Evolutionary conservation across 164 flowering plant species (phyloP).

Genomic region (Protea cynaroides): DNA sequence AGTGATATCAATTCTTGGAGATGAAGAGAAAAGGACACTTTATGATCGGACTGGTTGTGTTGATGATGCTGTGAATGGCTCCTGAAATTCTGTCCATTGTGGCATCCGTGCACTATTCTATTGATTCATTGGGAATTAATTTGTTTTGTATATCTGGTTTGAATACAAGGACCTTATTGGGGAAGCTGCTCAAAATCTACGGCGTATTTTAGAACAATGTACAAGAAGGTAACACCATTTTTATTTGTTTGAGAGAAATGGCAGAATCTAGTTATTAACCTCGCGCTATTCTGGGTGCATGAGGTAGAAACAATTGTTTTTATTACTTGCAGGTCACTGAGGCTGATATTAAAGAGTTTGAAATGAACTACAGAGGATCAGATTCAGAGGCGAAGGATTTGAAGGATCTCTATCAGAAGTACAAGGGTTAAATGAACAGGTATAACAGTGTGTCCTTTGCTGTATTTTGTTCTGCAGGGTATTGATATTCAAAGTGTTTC

Average conservation of each 20-base stretch:
- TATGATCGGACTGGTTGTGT: constrained; percentile 97
- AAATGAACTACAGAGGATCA: constrained; percentile 91
- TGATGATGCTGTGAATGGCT: constrained; percentile 85
- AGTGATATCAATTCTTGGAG: constrained; percentile 91
- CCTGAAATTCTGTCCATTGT: neutral
- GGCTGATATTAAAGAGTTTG: constrained; percentile 93
- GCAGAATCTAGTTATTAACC: neutral
- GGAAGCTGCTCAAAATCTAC: constrained; percentile 56
- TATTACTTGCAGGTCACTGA: constrained; percentile 63
- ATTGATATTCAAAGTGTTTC: constrained; percentile 3
- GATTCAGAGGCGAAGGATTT: constrained; percentile 83
- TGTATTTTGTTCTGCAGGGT: neutral
- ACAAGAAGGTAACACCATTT: constrained; percentile 58
- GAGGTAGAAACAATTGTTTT: neutral
- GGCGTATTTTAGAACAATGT: constrained; percentile 66
- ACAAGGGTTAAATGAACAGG: constrained; percentile 93
- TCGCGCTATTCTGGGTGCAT: neutral
- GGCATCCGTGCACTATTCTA: neutral
- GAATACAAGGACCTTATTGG: constrained; percentile 75
- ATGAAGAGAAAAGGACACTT: constrained; percentile 84
- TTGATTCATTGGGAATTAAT: neutral
- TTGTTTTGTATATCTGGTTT: neutral
- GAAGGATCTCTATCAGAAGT: constrained; percentile 60
- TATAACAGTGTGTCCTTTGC: constrained; percentile 12
- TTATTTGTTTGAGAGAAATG: neutral